These are phyloP conservation scores for Penicillium tannophilum DNA, from an alignment of 495 filamentous ascomycete genomes.

Conservation along the genomic window DNA sequence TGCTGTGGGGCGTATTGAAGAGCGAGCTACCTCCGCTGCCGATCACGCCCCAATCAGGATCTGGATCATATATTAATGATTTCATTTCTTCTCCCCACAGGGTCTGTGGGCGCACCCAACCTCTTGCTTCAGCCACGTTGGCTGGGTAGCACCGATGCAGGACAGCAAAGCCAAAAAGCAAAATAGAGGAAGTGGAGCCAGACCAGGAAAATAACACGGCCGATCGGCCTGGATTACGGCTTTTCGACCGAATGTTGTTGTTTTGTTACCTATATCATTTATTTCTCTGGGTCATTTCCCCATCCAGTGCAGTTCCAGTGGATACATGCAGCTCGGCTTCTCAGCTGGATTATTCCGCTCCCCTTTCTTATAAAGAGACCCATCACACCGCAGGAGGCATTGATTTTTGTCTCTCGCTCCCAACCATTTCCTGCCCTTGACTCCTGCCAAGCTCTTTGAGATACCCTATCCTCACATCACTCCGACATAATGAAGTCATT, in stretches of 20 bases:
- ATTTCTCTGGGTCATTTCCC: neutral
- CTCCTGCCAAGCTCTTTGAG: neutral
- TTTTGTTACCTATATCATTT: neutral
- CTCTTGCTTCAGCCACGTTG: conserved; percentile 23
- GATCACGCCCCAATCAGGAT: conserved; percentile 23
- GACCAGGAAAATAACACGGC: conserved; percentile 13
- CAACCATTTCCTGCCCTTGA: conserved; percentile 3
- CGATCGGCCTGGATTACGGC: conserved; percentile 3
- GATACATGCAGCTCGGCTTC: neutral
- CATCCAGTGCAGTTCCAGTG: neutral
- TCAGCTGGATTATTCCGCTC: neutral
- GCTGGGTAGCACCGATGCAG: conserved; percentile 18
- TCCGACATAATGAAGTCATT: conserved; percentile 45
- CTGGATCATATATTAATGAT: conserved; percentile 16
- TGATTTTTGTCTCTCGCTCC: neutral
- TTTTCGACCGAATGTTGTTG: conserved; percentile 5
- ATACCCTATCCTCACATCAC: conserved; percentile 2
- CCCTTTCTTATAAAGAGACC: conserved; percentile 6
- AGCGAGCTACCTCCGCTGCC: conserved; percentile 5
- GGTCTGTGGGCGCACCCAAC: conserved; percentile 2
- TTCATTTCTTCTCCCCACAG: neutral
- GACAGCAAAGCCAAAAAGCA: conserved; percentile 8
- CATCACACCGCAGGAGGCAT: neutral
- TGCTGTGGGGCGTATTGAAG: neutral
- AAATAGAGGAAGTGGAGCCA: conserved; percentile 3